Base-by-base conservation (phyloP, 2,329 filamentous ascomycete species). In the Claviceps lovelessii region DNA sequence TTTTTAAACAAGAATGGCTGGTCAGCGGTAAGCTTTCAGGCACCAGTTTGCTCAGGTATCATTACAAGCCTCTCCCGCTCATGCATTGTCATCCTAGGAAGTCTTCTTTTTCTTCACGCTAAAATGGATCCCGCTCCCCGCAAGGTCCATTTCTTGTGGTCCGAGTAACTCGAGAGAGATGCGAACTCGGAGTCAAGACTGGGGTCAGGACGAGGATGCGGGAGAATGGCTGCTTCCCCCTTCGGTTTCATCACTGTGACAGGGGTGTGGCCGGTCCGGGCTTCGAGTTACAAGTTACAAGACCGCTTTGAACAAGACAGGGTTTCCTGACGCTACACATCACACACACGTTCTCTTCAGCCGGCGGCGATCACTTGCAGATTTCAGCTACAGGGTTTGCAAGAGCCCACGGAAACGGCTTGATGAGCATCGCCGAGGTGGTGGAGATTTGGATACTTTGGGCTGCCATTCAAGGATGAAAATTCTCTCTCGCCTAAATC, bases 321-420 rank as follows among this genome's bases (percentile, higher is more conserved):
- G 54, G 29, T 37, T 39, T 44, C 35, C 37, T 33, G 28, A 11
- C 31, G 51, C 39, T n/a, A 35, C 46, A n/a, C 37, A 44, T 47
- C 33, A 39, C 39, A 53, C 29, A 46, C n/a, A 49, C 35, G 19
- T 13, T 42, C 29, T 50, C 33, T 41, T 28, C 17, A 46, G 51
- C 46, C 46, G 17, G 39, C 39, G 17, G 39, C 46, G 13, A 41
- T 53, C 51, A 53, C 54, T 51, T 52, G 44, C 50, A 52, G 45
- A 52, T 51, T 51, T 37, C 37, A 45, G 50, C 54, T 53, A 45
- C 54, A 55, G 47, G 51, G 45, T 50, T 50, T 46, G 51, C 39
- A 13, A 52, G 13, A 46, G 23, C 17, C 31, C 37, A 37, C 46
- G 29, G 8, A 31, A 31, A 50, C 46, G 46, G 54, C 47, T 51